Base-by-base conservation (phyloP, 2,329 filamentous ascomycete species). In the Trichoderma atrobrunneum region DNA sequence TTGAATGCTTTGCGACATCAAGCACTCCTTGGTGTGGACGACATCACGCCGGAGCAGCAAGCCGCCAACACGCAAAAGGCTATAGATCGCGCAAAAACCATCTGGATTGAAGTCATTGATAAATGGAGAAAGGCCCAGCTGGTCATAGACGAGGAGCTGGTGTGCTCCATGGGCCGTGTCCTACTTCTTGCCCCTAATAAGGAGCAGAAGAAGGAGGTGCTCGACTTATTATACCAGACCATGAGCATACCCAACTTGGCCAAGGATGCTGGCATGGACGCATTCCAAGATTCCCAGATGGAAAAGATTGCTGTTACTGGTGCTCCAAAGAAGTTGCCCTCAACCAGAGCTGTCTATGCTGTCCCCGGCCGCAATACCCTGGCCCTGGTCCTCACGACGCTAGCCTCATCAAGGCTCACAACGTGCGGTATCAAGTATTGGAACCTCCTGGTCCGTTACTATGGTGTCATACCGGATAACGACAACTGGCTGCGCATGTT, bases 21-120 rank as follows among this genome's bases (percentile, higher is more conserved):
- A 57, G 76, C 74, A 16, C 30, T 76, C 34, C 74, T 76, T 3
- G 78, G 76, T 30, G 74, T 73, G 54, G 79, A 77, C 61, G 74
- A 77, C 14, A 71, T 81, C 5, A 48, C 76, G 1, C 72, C 76
- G 3, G 76, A 81, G 18, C 78, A 84, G 72, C 77, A 79, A 26
- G 69, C 77, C 10, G 78, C 78, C 56, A 80, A 81, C 73, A 79
- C 79, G 59, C 78, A 81, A 24, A 83, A 84, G 39, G 85, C 86
- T 3, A 84, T 97, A 28, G 81, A 87, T 24, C 90, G 94, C 73
- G 93, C 88, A 24, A 90, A 92, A 75, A 84, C 87, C 8, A 85
- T 98, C 21, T 99, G 96, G 96, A 85, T 89, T 57, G 94, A 97
- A 78, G 87, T 97, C 59, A 84, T 94, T 21, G 81, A 84, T n/a